Evolutionary conservation across 2,329 filamentous ascomycete genomes (phyloP).

Genomic region (Blastomyces silverae): DNA sequence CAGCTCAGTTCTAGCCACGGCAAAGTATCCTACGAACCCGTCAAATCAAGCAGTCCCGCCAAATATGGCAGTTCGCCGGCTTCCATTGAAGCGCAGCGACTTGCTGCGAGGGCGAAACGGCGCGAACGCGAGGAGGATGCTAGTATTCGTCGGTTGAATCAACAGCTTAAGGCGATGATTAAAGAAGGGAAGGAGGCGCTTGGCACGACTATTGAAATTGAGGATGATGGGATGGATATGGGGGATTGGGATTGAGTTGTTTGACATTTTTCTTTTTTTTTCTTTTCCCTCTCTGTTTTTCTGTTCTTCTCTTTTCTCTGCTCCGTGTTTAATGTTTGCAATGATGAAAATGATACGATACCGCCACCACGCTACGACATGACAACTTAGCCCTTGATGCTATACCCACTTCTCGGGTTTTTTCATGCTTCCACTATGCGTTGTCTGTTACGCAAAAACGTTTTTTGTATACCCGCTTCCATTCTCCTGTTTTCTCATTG

Average conservation of each 20-base stretch:
- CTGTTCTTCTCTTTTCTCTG: not conserved
- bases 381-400: not conserved
- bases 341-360: constrained; percentile 4
- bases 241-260: constrained; percentile 29
- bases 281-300: not conserved
- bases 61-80: constrained; percentile 30
- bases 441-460: not conserved
- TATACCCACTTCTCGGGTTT: not conserved
- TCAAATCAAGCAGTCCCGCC: constrained; percentile 24
- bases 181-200: constrained; percentile 80
- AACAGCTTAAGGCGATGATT: constrained; percentile 77
- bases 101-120: constrained; percentile 63
- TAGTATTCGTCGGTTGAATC: constrained; percentile 71
- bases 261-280: not conserved
- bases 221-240: constrained; percentile 39
- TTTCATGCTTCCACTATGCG: not conserved
- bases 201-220: constrained; percentile 63
- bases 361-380: not conserved
- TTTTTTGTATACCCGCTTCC: not conserved
- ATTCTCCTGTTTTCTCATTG: not conserved
- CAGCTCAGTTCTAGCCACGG: constrained; percentile 7
- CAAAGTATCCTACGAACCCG: constrained; percentile 23
- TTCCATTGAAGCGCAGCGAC: constrained; percentile 59
- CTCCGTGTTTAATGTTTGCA: not conserved
- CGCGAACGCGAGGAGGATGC: constrained; percentile 74